Evolutionary conservation across 2,329 filamentous ascomycete genomes (phyloP), one percentile per base, ranked within the genome.

Genomic region (Seiridium unicorne): DNA sequence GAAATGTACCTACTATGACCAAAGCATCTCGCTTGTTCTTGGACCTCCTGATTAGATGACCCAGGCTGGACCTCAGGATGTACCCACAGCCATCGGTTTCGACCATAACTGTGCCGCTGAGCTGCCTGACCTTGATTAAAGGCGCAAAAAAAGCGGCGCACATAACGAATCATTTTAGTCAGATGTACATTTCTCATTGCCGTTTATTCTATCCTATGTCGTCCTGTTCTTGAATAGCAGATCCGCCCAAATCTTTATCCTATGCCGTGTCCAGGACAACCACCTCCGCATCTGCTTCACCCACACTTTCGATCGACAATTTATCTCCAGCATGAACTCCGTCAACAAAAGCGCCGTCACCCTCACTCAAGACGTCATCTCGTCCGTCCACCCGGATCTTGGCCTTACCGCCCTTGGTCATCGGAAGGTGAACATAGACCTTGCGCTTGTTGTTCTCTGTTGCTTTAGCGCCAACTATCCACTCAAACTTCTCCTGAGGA

Each of bases 341-440:
- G 5, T 88, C 86, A 5, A 96, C 77, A 74, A 91, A 95, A 1
- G 90, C 91, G 13, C 91, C 92, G 74, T 96, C 92, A 0, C 92
- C 92, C 75, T 96, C 92, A 1, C 77, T 79, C 18, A 96, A 72
- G 13, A 90, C 77, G 63, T 90, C 86, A 49, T 90, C 87, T 60
- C 87, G 77, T 1, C 86, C 86, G 69, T 83, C 90, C 67, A 89
- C 77, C 65, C 84, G 83, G 61, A 96, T 85, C 79, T 86, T 91
- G 44, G 90, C 84, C 65, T 87, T 90, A 32, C 90, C 90, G 46
- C 81, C 81, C 77, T 91, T 89, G 77, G 88, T 88, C 90, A 93
- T 94, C 18, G 92, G 84, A 58, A 96, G 65, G 73, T 96, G 92
- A 42, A 95, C 76, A 73, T 89, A 96, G 2, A 96, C 84, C 77